Base-by-base conservation (phyloP, 805 yeast genomes). In the Nakazawaea laoshanensis region DNA sequence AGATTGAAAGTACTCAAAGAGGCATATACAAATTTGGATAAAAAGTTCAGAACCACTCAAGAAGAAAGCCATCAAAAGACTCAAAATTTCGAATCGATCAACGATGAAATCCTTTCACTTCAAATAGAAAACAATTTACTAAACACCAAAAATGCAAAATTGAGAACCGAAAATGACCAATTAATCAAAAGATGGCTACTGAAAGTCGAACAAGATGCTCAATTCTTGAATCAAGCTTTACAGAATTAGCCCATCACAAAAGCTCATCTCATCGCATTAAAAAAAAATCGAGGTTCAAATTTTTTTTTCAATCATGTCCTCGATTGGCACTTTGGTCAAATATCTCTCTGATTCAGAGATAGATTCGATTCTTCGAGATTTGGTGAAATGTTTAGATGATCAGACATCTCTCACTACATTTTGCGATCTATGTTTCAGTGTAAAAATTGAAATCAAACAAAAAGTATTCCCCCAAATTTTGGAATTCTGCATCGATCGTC, bases 51-150 rank as follows among this genome's bases (percentile, higher is more conserved):
- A 4, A 36, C 47, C 14, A 24, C 49, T 10, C 46, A 47, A 30
- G 62, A 58, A 33, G 63, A 57, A 31, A 33, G 46, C n/a, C 40
- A 35, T n/a, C 29, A 50, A 36, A 70, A 65, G 45, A 61, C 62
- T 38, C 61, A 62, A 37, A 60, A 66, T 19, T 55, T 71, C 20
- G 75, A 69, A 33, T 45, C 66, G 6, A 53, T 67, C 20, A 71
- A 70, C 39, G 78, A 72, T 41, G 72, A 69, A 41, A 46, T 66
- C 5, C 48, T 73, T 33, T 60, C 70, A 13, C 45, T 58, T 21
- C 70, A 68, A 44, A 67, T 72, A 27, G 76, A 70, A 44, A 63
- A 59, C 35, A 68, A 68, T 36, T 60, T 71, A 18, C 44, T 70
- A 33, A 52, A 44, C 12, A 55, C 52, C 3, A 46, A 49, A 35